Evolutionary conservation across 2,329 filamentous ascomycete genomes (phyloP).

Genomic region (Xylaria polymorpha): DNA sequence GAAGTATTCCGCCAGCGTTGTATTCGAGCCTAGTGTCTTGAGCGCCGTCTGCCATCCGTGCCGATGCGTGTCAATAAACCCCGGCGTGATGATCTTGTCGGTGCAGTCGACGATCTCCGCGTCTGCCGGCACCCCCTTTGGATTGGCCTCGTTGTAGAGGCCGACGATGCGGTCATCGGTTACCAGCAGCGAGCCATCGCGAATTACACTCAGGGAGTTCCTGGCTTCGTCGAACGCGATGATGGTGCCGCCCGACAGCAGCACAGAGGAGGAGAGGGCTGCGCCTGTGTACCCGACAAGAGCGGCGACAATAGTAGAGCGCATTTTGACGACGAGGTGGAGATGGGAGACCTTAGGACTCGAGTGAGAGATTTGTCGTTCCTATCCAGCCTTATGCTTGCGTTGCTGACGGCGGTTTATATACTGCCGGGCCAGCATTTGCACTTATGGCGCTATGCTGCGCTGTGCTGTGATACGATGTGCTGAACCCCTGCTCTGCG

Average conservation of each 20-base stretch:
- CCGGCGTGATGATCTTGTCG: conserved; percentile 64
- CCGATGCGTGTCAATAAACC: conserved; percentile 68
- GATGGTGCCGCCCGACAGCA: conserved; percentile 48
- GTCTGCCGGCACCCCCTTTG: conserved; percentile 43
- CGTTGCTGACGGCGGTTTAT: conserved; percentile 15
- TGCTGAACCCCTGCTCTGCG: not conserved
- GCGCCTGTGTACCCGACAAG: conserved; percentile 49
- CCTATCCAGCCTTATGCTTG: not conserved
- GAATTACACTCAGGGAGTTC: conserved; percentile 46
- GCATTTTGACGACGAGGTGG: conserved; percentile 31
- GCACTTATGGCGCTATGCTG: not conserved
- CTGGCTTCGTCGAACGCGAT: conserved; percentile 46
- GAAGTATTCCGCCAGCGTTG: conserved; percentile 62
- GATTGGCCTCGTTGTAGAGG: conserved; percentile 45
- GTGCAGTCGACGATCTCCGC: conserved; percentile 60
- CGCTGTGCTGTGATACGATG: conserved; percentile 1
- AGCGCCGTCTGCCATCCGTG: conserved; percentile 67
- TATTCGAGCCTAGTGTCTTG: conserved; percentile 65
- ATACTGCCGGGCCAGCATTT: conserved; percentile 15
- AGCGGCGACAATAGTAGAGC: conserved; percentile 33
- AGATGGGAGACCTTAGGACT: not conserved
- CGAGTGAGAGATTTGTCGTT: not conserved
- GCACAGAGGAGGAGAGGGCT: conserved; percentile 42
- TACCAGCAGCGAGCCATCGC: conserved; percentile 51
- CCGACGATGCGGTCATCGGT: conserved; percentile 51